Base-by-base conservation (phyloP, 1,284 basidiomycete species). In the Boletellus deceptivus region DNA sequence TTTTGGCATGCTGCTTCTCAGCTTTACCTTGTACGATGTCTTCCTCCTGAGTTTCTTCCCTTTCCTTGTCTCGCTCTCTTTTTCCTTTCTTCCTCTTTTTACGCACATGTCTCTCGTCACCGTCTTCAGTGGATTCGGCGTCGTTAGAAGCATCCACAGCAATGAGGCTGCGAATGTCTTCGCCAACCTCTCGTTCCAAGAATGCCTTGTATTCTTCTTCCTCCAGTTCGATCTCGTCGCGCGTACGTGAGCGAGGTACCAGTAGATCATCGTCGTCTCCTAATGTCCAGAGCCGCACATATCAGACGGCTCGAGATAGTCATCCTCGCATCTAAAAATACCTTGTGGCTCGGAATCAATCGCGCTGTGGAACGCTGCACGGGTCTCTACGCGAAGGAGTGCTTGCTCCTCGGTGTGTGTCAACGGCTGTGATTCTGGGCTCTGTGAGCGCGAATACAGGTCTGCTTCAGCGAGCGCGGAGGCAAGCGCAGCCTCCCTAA, bases 391-490 rank as follows among this genome's bases (percentile, higher is more conserved):
- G 9, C 91, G 84, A 20, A 98, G 78, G 0, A 73, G 75, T 3
- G 75, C 74, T 69, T 95, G 89, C 64, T 95, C 91, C 70, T 93
- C 78, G 5, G 80, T 83, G 58, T 94, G 87, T 0, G 93, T 90
- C 33, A 84, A 72, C 1, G 77, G 36, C 10, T 6, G 53, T 14
- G 54, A 56, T 49, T 56, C 58, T 3, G 54, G 70, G 55, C 75
- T 73, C 1, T 82, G 77, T 1, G 84, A 81, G 9, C 79, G 72
- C 8, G 83, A 80, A 3, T 78, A 69, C 7, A 80, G 78, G 41
- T 79, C 77, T 6, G 80, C 79, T 3, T 62, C 68, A 45, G 78
- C 68, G 20, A 89, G 76, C 29, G 74, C 75, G 22, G 80, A 78
- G 43, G 79, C 73, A 31, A 87, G 74, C 27, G 76, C 77, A 35